Percentiles rank a stretch among this genome's conserved stretches.
Evolutionary conservation across 2,329 filamentous ascomycete species (phyloP).

Genomic region (Coniochaeta sp.): DNA sequence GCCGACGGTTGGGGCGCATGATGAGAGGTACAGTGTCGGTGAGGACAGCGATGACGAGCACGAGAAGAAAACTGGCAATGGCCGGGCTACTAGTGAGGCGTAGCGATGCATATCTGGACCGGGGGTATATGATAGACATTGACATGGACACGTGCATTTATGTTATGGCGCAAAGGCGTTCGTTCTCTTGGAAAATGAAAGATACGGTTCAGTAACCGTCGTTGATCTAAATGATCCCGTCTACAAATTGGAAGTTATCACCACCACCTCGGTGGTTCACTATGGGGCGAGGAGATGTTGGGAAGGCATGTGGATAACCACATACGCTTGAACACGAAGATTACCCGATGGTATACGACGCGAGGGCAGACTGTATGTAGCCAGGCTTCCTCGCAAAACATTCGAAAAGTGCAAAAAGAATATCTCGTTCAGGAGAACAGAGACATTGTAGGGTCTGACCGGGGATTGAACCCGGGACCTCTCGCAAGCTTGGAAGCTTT

Average conservation of each 20-base stretch:
- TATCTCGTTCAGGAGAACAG: not conserved
- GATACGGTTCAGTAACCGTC: not conserved
- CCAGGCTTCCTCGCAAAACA: not conserved
- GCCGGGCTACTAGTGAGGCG: slow-evolving; percentile 7
- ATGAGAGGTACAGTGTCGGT: slow-evolving; percentile 49
- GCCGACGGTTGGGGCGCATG: slow-evolving; percentile 32
- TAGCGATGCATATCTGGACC: not conserved
- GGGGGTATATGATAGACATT: not conserved
- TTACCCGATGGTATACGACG: too few relatives aligned
- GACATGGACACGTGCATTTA: not conserved
- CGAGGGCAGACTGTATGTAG: too few relatives aligned
- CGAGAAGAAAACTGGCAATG: slow-evolving; percentile 14
- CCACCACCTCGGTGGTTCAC: too few relatives aligned
- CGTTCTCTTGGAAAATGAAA: not conserved
- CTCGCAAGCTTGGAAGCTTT: slow-evolving; percentile 29
- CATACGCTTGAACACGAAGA: too few relatives aligned
- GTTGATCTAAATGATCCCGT: too few relatives aligned
- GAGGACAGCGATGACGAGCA: slow-evolving; percentile 54
- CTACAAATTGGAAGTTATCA: too few relatives aligned
- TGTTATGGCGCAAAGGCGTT: not conserved
- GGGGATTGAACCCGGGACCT: slow-evolving; percentile 36
- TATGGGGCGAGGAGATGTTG: too few relatives aligned
- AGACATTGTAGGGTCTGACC: too few relatives aligned
- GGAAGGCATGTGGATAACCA: too few relatives aligned
- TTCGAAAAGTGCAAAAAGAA: not conserved